Evolutionary conservation across 306 rosid genomes (phyloP).

Genomic region (Vigna radiata): DNA sequence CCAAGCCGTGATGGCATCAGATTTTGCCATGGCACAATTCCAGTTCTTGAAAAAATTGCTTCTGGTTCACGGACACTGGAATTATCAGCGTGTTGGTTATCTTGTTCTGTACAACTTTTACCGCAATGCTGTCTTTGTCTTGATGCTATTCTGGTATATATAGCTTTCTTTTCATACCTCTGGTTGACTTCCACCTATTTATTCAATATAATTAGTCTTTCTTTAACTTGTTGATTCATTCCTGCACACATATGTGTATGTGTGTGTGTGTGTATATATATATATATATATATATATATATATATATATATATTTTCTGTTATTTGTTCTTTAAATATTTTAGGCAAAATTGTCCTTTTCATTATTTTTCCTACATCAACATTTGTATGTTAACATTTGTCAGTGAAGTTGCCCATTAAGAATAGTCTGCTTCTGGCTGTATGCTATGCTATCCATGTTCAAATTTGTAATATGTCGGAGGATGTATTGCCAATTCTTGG

Average conservation of each 20-base stretch:
- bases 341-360: slow-evolving; percentile 21
- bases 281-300: no score
- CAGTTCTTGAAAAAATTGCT: slow-evolving; percentile 72
- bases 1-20: slow-evolving; percentile 97
- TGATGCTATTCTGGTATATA: slow-evolving; percentile 84
- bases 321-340: slow-evolving; percentile 6
- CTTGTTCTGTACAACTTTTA: slow-evolving; percentile 84
- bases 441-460: slow-evolving; percentile 24
- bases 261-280: no score
- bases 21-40: slow-evolving; percentile 94
- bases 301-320: background rate
- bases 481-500: slow-evolving; percentile 19
- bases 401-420: background rate
- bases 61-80: slow-evolving; percentile 95
- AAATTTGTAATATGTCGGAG: slow-evolving; percentile 6
- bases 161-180: slow-evolving; percentile 24
- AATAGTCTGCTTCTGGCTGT: slow-evolving; percentile 1
- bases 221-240: background rate
- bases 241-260: background rate
- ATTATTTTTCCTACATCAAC: background rate
- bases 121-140: slow-evolving; percentile 88
- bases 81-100: slow-evolving; percentile 87
- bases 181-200: slow-evolving; percentile 11
- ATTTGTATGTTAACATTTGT: slow-evolving; percentile 9
- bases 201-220: background rate